Base-by-base conservation (phyloP, 495 filamentous ascomycete genomes). In the Penicillium canescens region DNA sequence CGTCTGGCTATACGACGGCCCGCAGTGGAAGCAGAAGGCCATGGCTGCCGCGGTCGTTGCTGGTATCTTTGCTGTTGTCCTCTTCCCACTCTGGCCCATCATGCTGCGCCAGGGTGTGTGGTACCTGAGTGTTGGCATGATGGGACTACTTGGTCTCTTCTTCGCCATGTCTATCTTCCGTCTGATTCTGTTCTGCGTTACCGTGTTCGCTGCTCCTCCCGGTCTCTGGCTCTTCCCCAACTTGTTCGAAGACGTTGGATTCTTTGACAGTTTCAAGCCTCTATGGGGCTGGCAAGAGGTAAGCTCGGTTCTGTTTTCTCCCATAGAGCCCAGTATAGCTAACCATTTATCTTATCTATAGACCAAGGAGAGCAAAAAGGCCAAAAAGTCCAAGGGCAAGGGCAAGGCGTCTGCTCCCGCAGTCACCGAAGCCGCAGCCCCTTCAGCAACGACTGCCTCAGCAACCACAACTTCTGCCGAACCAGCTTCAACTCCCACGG, bases 251-350 rank as follows among this genome's bases (percentile, higher is more conserved):
- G 95, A 99, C 67, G 95, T 99, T 40, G 94, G 93, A 7, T 97
- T 99, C 72, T 87, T 98, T 64, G 95, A 99, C 56, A 95, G 89
- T 71, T 99, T 99, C 79, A 88, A 88, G 73, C 95, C 95, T 23
- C 69, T 94, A 33, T 98, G 95, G 93, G 95, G 89, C 45, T 99
- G 95, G 95, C 94, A 98, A 70, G 91, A 98, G 86, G 94, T 96
- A 71, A 55, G 47, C 36, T 59, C 50, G 9, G 28, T 14, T 38
- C 31, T 18, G 18, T 23, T 45, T 26, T 49, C 33, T 57, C 38
- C 38, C 46, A 11, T 39, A 18, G 4, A 4, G 8, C 5, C 6
- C 47, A 4, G 5, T 18, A 4, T 38, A 56, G 31, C 52, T 62
- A 36, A 52, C 37, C 20, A 55, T 23, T 55, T 60, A 46, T 31